A percentile compares a stretch with the other conserved stretches of the same genome.
phyloP scores from a whole-genome alignment of 1,284 basidiomycete species.

The Cryptococcus sp. region DNA sequence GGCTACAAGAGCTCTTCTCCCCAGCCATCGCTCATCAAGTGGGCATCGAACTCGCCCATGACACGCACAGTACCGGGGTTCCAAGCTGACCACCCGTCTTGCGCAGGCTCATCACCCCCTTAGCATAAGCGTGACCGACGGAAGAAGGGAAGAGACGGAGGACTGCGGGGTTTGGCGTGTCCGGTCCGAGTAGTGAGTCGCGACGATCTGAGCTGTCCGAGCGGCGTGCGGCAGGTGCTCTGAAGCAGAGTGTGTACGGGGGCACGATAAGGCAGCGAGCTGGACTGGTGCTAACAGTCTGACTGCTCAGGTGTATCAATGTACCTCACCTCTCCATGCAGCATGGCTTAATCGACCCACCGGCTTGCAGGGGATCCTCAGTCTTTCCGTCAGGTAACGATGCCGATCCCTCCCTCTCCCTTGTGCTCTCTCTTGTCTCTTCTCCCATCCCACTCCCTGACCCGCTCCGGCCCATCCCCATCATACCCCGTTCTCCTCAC shows the following conservation, averaged over 20 bases:
- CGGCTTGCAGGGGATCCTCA: too few relatives aligned
- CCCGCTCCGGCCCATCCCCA: background rate
- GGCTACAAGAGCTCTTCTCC: conserved; percentile 85
- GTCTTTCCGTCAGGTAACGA: too few relatives aligned
- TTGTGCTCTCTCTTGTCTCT: background rate
- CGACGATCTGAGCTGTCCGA: too few relatives aligned
- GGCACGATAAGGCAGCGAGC: background rate
- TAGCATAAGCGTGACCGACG: conserved; percentile 58
- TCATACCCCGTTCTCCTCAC: background rate
- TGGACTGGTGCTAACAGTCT: background rate
- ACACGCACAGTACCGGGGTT: too few relatives aligned
- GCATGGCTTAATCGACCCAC: background rate
- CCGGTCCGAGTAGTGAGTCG: too few relatives aligned
- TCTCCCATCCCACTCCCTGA: background rate
- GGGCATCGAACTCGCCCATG: conserved; percentile 34
- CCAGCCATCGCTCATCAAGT: conserved; percentile 92
- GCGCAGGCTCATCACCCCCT: conserved; percentile 76
- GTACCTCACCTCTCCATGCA: conserved; percentile 4
- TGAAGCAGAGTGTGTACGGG: too few relatives aligned
- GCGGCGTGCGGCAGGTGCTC: too few relatives aligned
- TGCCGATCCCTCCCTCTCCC: background rate
- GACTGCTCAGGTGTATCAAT: background rate
- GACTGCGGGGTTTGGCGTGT: background rate
- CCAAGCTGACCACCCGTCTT: background rate
- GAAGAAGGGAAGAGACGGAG: background rate